These are phyloP conservation scores for Bolboschoenus planiculmis DNA, from an alignment of 176 grass and related monocot genomes.

Conservation along the genomic window DNA sequence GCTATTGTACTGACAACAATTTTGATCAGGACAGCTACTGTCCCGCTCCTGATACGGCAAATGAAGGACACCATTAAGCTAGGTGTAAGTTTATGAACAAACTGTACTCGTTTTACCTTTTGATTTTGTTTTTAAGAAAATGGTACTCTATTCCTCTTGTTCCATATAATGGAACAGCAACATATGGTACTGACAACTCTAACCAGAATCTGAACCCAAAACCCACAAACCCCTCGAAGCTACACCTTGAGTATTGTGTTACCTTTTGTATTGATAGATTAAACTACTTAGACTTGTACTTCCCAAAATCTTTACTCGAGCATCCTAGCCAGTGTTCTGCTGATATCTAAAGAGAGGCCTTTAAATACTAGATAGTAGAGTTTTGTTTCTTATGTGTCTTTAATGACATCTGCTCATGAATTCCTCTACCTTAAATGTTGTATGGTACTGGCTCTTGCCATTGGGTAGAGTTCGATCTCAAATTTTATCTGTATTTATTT, in stretches of 20 bases:
- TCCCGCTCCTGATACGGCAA: conserved; percentile 69
- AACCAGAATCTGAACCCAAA: background rate
- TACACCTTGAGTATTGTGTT: background rate
- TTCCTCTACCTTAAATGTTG: background rate
- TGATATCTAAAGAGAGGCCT: background rate
- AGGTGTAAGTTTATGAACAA: conserved; percentile 34
- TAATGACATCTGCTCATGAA: background rate
- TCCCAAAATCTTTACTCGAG: background rate
- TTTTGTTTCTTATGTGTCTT: background rate
- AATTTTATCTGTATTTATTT: background rate
- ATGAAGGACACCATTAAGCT: conserved; percentile 54
- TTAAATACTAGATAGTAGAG: background rate
- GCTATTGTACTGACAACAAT: conserved; percentile 73
- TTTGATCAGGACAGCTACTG: conserved; percentile 52
- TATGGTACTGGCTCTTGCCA: background rate
- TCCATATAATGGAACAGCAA: background rate
- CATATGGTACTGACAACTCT: background rate
- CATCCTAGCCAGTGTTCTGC: background rate
- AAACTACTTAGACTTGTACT: background rate
- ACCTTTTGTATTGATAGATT: background rate
- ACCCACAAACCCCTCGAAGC: background rate
- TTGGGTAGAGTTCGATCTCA: background rate
- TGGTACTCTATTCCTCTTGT: background rate
- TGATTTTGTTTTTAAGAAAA: background rate
- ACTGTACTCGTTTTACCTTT: conserved; percentile 18